Evolutionary conservation across 2,329 filamentous ascomycete genomes (phyloP).

Genomic region (Fusarium beomiforme): DNA sequence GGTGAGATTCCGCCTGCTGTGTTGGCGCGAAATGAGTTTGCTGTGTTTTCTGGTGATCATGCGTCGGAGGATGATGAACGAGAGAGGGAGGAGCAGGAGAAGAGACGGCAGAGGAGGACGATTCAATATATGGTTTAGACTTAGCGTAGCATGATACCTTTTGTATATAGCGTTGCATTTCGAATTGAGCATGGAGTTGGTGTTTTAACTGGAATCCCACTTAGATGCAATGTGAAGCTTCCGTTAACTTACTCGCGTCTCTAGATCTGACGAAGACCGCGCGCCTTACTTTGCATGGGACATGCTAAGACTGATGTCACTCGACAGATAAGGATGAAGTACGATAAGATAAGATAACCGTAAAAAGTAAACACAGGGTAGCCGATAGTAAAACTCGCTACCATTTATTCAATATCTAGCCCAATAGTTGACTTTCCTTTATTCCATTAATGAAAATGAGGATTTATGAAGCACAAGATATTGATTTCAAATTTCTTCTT

Average conservation of each 20-base stretch:
- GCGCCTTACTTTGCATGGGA: neutral
- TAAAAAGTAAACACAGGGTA: no score
- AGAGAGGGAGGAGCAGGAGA: constrained; percentile 9
- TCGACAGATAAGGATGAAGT: no score
- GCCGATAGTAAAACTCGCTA: no score
- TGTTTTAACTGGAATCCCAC: neutral
- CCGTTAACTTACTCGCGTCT: neutral
- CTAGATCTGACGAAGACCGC: no score
- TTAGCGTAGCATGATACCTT: neutral
- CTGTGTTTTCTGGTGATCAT: constrained; percentile 17
- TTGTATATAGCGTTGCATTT: neutral
- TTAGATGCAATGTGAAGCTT: neutral
- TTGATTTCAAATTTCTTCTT: no score
- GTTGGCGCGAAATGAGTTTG: constrained; percentile 12
- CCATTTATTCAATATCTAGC: no score
- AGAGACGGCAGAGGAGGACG: constrained; percentile 3
- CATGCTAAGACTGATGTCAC: neutral
- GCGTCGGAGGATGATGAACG: constrained; percentile 6
- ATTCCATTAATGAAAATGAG: no score
- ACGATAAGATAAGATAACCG: neutral
- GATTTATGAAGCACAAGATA: no score
- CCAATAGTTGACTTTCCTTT: no score
- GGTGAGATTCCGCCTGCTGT: constrained; percentile 5
- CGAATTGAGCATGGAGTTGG: neutral
- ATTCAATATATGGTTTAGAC: constrained; percentile 21